phyloP scores from a whole-genome alignment of 441 rosid species.

The Brassica hybrid region DNA sequence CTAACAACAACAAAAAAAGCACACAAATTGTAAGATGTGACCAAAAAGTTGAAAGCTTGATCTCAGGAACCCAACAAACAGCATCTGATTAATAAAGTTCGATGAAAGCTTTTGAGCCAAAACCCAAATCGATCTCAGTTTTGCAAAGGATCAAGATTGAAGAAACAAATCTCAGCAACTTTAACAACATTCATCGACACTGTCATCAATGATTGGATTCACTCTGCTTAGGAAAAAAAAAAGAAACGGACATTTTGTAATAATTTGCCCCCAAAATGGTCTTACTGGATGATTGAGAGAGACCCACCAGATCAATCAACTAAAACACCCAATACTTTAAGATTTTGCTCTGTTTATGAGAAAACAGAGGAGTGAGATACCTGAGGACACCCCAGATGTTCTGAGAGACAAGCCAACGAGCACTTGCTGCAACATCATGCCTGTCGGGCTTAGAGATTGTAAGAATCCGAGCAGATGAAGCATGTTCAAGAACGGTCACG shows the following conservation, averaged over 20 bases:
- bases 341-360: neutral
- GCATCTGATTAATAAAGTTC: too few species aligned
- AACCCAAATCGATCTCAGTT: neutral
- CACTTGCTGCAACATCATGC: slow-evolving; percentile 60
- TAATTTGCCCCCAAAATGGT: neutral
- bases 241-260: slow-evolving; percentile 8
- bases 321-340: neutral
- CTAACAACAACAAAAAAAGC: too few species aligned
- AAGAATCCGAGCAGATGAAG: slow-evolving; percentile 59
- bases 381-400: slow-evolving; percentile 88
- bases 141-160: neutral
- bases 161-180: slow-evolving; percentile 13
- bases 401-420: slow-evolving; percentile 93
- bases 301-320: slow-evolving; percentile 23
- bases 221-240: neutral
- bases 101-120: too few species aligned
- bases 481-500: slow-evolving; percentile 27
- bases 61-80: too few species aligned
- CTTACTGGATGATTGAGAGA: neutral
- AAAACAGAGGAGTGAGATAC: slow-evolving; percentile 40
- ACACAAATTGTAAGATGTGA: too few species aligned
- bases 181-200: neutral
- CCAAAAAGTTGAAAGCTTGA: too few species aligned
- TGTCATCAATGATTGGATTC: neutral
- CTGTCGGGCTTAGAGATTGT: slow-evolving; percentile 67